phyloP scores from a whole-genome alignment of 805 yeast species.

The Danielia reshetovae region DNA sequence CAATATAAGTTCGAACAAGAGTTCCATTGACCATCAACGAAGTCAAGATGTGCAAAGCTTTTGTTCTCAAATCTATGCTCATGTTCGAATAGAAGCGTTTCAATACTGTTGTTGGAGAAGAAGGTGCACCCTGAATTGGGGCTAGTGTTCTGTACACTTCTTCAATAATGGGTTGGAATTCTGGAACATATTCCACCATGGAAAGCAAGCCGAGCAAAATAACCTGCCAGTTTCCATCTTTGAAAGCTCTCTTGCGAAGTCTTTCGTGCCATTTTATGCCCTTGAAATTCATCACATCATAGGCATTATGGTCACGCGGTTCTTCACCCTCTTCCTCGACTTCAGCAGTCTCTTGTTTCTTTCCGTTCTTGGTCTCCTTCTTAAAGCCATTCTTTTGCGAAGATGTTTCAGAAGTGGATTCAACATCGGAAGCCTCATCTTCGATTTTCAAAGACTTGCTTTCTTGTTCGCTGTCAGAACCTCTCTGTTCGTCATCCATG shows the following conservation, averaged over 20 bases:
- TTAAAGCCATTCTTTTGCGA: slow-evolving; percentile 5
- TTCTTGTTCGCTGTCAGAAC: slow-evolving; percentile 20
- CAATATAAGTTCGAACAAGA: slow-evolving; percentile 60
- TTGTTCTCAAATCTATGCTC: slow-evolving; percentile 50
- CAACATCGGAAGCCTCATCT: slow-evolving; percentile 14
- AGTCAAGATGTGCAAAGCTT: slow-evolving; percentile 57
- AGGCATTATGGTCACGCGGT: slow-evolving; percentile 38
- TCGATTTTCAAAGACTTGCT: slow-evolving; percentile 20
- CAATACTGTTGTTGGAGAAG: slow-evolving; percentile 47
- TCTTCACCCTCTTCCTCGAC: slow-evolving; percentile 13
- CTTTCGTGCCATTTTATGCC: slow-evolving; percentile 75
- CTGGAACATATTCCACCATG: slow-evolving; percentile 53
- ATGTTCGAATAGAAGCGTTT: slow-evolving; percentile 54
- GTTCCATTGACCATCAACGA: slow-evolving; percentile 58
- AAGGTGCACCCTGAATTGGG: slow-evolving; percentile 45
- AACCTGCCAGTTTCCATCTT: slow-evolving; percentile 83
- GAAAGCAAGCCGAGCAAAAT: slow-evolving; percentile 70
- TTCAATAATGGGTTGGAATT: slow-evolving; percentile 46
- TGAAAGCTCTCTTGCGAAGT: slow-evolving; percentile 66
- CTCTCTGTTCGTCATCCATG: slow-evolving; percentile 13
- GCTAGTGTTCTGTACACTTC: slow-evolving; percentile 53
- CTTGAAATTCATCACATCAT: slow-evolving; percentile 49
- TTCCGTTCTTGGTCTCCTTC: slow-evolving; percentile 20
- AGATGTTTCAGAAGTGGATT: neutral
- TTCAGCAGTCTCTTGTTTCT: slow-evolving; percentile 16